Evolutionary conservation across 2,329 filamentous ascomycete species (phyloP), one percentile per base, ranked within the genome.

Genomic region (Berkeleyomyces rouxiae): DNA sequence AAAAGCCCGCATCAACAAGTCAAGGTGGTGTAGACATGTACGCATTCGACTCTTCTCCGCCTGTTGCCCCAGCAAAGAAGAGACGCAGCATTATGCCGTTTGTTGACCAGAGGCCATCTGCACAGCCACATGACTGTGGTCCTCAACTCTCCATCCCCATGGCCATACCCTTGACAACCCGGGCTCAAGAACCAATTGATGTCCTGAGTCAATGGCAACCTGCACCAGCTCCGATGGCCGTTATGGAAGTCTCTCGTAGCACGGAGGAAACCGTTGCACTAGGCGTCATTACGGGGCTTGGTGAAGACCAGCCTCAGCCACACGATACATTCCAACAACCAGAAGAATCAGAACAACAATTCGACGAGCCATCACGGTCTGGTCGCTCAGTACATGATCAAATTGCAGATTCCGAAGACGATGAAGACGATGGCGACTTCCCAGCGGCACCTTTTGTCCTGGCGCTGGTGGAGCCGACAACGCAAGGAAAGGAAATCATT

Each of bases 161-260:
- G 3, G 33, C 11, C 7, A 3, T 4, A 36, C 16, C 51, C 16
- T 7, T 16, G 7, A 7, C 5, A 39, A 55, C 33, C 33, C 31
- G 11, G 23, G 5, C 7, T n/a, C 16, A 36, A 16, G 3, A 31
- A 31, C 31, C 40, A 46, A 33, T 13, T 10, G 37, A 49, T 39
- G 16, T 49, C 6, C n/a, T 9, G n/a, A 31, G 39, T n/a, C 31
- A 63, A 16, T 33, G 16, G 37, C 44, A 61, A 13, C 5, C 16
- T n/a, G 39, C 10, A 11, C 10, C 47, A 43, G 42, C 43, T 13
- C 53, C 53, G 37, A 55, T 61, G 23, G 61, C 62, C 31, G 68
- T 69, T 13, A 64, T 63, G 36, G 67, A 68, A 53, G 66, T 68
- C 53, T 63, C 64, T 23, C 63, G 66, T 60, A 66, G 59, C 3